Conservation (phyloP, 2,329 filamentous ascomycete species). For the Sarocladiaceae sp. region DNA sequence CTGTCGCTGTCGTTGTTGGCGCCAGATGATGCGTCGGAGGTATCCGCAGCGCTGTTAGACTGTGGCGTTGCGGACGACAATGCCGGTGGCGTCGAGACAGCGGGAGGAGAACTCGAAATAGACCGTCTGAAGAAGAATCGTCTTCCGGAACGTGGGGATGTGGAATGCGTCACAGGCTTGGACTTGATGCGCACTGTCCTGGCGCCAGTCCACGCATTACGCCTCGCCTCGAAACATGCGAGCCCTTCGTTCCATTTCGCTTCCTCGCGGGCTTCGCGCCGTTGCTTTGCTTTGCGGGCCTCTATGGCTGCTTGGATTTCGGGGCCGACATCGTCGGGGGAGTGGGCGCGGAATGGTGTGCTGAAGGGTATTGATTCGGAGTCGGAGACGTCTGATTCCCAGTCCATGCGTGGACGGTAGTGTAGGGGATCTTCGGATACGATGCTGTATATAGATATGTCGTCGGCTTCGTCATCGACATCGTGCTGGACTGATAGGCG, state of each 20-base stretch:
- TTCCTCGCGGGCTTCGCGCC: conserved; percentile 58
- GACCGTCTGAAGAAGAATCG: conserved; percentile 1
- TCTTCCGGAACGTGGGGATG: conserved; percentile 35
- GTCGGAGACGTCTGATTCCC: conserved; percentile 54
- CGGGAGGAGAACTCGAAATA: background rate
- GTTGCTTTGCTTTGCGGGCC: conserved; percentile 44
- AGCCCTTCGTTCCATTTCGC: conserved; percentile 77
- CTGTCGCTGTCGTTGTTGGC: background rate
- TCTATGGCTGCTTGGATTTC: conserved; percentile 36
- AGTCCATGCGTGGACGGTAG: conserved; percentile 49
- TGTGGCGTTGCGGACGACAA: background rate
- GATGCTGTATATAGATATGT: conserved; percentile 51
- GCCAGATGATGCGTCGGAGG: conserved; percentile 47
- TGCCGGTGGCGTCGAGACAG: background rate
- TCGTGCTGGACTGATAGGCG: conserved; percentile 21
- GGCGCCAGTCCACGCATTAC: conserved; percentile 84
- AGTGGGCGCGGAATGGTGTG: background rate
- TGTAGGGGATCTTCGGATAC: conserved; percentile 51
- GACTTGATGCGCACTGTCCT: conserved; percentile 51
- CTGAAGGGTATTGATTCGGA: conserved; percentile 20
- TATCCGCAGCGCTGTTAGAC: background rate
- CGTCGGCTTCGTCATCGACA: conserved; percentile 39
- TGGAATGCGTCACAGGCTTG: conserved; percentile 36
- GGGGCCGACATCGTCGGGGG: conserved; percentile 40
- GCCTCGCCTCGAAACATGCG: conserved; percentile 70